phyloP scores from a whole-genome alignment of 768 basidiomycete species.

The Mycena alexandri region DNA sequence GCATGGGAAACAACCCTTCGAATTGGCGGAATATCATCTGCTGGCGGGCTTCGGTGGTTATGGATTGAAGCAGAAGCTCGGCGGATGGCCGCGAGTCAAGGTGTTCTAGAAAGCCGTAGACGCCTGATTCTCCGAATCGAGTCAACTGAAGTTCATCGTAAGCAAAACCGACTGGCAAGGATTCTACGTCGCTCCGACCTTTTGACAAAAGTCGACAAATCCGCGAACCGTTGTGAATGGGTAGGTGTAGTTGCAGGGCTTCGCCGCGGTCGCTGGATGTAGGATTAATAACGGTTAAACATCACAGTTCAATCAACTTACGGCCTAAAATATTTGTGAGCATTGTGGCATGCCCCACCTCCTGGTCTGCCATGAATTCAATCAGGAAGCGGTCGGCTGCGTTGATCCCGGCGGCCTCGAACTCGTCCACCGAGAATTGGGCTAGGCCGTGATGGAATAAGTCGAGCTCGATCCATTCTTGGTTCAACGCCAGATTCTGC shows the following conservation, averaged over 20 bases:
- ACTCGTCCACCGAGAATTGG: constrained; percentile 66
- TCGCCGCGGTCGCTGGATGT: constrained; percentile 53
- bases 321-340: constrained; percentile 65
- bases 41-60: constrained; percentile 74
- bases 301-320: constrained; percentile 23
- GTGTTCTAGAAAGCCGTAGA: constrained; percentile 75
- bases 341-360: constrained; percentile 71
- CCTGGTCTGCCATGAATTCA: constrained; percentile 74
- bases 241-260: constrained; percentile 70
- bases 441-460: constrained; percentile 69
- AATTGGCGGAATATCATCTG: constrained; percentile 77
- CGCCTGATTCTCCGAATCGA: constrained; percentile 68
- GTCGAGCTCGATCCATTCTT: constrained; percentile 74
- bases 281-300: neutral
- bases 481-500: constrained; percentile 69
- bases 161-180: too few relatives aligned
- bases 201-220: constrained; percentile 72
- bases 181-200: constrained; percentile 44
- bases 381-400: constrained; percentile 68
- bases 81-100: constrained; percentile 69
- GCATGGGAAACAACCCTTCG: constrained; percentile 72
- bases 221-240: constrained; percentile 68
- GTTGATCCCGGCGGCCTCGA: constrained; percentile 64
- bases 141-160: constrained; percentile 49
- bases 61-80: constrained; percentile 64